phyloP scores from a whole-genome alignment of 805 yeast genomes.

The Tetrapisispora fleetii region DNA sequence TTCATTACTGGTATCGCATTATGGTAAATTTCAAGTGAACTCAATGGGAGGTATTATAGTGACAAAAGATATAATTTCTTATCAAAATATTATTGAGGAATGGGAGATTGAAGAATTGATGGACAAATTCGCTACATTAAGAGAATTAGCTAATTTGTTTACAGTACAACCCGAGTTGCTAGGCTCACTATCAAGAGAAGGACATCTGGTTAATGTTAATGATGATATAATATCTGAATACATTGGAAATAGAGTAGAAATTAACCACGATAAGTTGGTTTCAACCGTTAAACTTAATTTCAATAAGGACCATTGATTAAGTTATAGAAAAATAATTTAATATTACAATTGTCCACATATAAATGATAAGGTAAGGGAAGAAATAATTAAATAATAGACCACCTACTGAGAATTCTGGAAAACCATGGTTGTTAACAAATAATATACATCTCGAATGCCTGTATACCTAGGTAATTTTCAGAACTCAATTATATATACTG shows the following conservation, averaged over 20 bases:
- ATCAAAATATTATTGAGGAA: conserved; percentile 55
- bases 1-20: conserved; percentile 55
- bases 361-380: background rate
- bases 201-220: conserved; percentile 59
- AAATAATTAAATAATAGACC: no score
- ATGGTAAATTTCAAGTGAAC: conserved; percentile 63
- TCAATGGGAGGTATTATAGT: conserved; percentile 75
- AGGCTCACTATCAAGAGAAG: conserved; percentile 70
- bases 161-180: conserved; percentile 76
- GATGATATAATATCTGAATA: conserved; percentile 54
- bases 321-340: no score
- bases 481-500: no score
- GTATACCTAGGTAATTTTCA: no score
- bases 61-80: conserved; percentile 73
- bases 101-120: conserved; percentile 56
- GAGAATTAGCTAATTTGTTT: conserved; percentile 76
- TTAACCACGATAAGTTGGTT: conserved; percentile 34
- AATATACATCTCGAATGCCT: no score
- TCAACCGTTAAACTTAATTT: conserved; percentile 18
- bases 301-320: conserved; percentile 4
- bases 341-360: no score
- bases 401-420: no score
- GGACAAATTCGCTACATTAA: conserved; percentile 56
- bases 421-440: no score
- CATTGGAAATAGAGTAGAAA: conserved; percentile 61